Percentiles rank a stretch among this genome's conserved stretches.
Conservation (phyloP, 148 eudicot genomes). For the Cornus suecica region DNA sequence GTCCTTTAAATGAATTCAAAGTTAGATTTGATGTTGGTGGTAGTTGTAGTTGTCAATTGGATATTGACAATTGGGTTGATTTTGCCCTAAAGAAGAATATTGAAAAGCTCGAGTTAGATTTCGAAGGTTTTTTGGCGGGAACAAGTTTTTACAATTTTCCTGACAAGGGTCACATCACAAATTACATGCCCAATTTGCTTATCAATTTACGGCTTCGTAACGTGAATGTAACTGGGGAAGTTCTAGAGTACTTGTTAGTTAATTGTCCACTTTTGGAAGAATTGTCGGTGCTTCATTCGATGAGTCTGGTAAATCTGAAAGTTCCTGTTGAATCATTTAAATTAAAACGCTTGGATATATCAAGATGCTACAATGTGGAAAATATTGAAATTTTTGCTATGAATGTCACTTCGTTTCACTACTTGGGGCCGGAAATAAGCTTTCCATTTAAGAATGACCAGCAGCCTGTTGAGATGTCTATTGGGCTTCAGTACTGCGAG, state of each 20-base stretch:
- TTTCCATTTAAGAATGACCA: neutral
- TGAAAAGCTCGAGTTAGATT: constrained; percentile 2
- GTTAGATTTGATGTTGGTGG: neutral
- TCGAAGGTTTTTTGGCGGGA: too few relatives aligned
- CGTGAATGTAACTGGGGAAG: neutral
- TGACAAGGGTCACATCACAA: too few relatives aligned
- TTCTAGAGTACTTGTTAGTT: neutral
- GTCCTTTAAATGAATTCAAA: too few relatives aligned
- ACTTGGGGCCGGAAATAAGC: neutral
- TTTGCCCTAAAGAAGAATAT: constrained; percentile 3
- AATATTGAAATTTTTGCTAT: constrained; percentile 1
- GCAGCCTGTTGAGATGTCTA: neutral
- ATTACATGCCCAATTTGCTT: too few relatives aligned
- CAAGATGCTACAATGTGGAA: neutral
- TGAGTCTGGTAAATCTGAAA: neutral
- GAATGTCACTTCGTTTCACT: neutral
- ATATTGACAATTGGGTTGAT: neutral
- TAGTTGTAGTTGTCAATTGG: neutral
- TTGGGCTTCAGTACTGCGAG: too few relatives aligned
- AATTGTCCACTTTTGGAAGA: neutral
- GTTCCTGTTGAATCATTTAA: neutral
- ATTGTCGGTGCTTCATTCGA: neutral
- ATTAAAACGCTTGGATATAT: neutral
- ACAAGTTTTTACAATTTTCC: neutral
- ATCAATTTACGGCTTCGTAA: too few relatives aligned